Percentiles rank a stretch among this genome's conserved stretches.
phyloP scores from a whole-genome alignment of 495 filamentous ascomycete genomes.

The Penicillium turbatum region DNA sequence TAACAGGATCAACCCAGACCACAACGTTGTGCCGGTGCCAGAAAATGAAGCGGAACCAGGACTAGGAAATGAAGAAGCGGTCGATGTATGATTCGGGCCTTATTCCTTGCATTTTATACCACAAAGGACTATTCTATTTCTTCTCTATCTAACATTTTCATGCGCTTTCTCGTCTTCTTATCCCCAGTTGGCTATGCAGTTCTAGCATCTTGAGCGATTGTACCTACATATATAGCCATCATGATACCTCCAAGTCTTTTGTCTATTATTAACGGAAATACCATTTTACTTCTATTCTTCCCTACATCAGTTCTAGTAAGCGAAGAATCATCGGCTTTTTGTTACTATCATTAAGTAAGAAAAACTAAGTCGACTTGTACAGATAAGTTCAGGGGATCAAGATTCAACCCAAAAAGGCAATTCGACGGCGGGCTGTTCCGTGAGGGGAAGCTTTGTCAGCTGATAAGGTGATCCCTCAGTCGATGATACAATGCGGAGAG shows the following conservation, averaged over 20 bases:
- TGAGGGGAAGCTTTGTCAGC: conserved; percentile 9
- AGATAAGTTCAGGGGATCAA: neutral
- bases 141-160: neutral
- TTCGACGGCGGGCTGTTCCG: neutral
- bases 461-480: conserved; percentile 3
- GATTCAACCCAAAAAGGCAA: neutral
- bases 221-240: conserved; percentile 1
- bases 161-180: neutral
- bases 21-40: conserved; percentile 49
- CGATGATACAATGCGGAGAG: conserved; percentile 11
- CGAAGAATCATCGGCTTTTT: neutral
- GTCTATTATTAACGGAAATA: neutral
- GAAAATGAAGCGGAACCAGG: neutral
- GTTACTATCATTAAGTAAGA: neutral
- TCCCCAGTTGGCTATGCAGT: neutral
- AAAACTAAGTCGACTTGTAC: neutral
- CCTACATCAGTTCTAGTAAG: neutral
- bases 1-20: conserved; percentile 64
- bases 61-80: neutral
- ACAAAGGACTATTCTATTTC: neutral
- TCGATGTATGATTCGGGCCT: neutral
- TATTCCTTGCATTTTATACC: neutral
- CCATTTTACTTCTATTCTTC: neutral
- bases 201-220: neutral
- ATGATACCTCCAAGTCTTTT: conserved; percentile 1